A percentile compares a stretch with the other conserved stretches of the same genome.
Conservation (phyloP, 768 basidiomycete species). For the Lactifluus pinguis region DNA sequence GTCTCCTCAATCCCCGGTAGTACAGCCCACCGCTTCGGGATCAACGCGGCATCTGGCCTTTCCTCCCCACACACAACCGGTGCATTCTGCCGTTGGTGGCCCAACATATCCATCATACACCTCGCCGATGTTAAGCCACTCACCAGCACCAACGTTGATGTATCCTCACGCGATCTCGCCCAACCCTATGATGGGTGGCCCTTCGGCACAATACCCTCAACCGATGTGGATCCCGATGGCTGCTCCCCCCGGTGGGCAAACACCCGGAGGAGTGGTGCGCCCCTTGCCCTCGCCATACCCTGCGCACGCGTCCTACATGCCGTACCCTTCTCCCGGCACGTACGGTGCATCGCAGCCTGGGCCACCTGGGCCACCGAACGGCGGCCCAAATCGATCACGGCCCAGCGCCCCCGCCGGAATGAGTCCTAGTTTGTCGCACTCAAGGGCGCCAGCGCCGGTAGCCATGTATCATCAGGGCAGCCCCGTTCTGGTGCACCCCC, state of each 20-base stretch:
- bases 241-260: conserved; percentile 40
- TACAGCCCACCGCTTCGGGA: conserved; percentile 6
- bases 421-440: conserved; percentile 58
- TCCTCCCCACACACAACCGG: conserved; percentile 18
- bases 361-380: conserved; percentile 32
- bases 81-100: conserved; percentile 7
- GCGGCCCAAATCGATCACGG: conserved; percentile 33
- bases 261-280: conserved; percentile 44
- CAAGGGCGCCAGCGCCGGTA: conserved; percentile 28
- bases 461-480: conserved; percentile 56
- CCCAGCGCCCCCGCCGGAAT: conserved; percentile 34
- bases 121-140: conserved; percentile 65
- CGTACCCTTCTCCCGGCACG: conserved; percentile 49
- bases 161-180: conserved; percentile 51
- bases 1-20: conserved; percentile 34
- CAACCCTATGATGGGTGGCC: conserved; percentile 58
- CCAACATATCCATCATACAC: conserved; percentile 51
- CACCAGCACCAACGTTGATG: conserved; percentile 58
- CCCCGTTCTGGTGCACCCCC: conserved; percentile 56
- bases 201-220: conserved; percentile 48
- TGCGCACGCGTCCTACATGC: conserved; percentile 41
- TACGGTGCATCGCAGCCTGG: conserved; percentile 36
- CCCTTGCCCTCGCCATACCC: conserved; percentile 55
- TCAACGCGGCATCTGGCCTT: conserved; percentile 8
- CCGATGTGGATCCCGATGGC: conserved; percentile 53